A percentile compares a stretch with the other conserved stretches of the same genome.
Evolutionary conservation across 306 rosid species (phyloP).

Genomic region (Oemleria cerasiformis): DNA sequence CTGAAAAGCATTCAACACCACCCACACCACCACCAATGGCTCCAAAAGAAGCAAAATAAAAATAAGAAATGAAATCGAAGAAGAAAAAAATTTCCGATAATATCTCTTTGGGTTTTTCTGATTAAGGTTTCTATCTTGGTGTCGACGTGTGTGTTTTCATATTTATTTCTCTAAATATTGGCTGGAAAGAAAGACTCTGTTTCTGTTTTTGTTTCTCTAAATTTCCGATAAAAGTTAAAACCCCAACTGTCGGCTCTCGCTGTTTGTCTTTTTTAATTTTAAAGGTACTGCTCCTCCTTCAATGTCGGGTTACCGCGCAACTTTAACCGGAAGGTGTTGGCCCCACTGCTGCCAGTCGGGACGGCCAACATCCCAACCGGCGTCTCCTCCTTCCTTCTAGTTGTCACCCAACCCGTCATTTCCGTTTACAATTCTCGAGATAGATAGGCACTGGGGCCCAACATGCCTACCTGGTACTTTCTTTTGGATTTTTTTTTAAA

Average conservation of each 20-base stretch:
- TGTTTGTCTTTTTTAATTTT: not conserved
- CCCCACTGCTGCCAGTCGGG: not conserved
- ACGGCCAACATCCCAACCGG: not conserved
- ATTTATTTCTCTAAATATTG: not conserved
- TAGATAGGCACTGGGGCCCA: not conserved
- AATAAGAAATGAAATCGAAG: not conserved
- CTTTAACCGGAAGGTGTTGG: conserved; percentile 6
- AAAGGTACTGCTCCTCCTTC: conserved; percentile 29
- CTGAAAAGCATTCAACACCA: conserved; percentile 7
- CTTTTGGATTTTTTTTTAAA: not conserved
- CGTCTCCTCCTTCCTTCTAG: not conserved
- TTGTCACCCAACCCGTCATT: not conserved
- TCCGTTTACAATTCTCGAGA: not conserved
- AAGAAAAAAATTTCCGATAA: not conserved
- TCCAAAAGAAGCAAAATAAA: conserved; percentile 1
- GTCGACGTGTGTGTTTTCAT: conserved; percentile 1
- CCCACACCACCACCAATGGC: conserved; percentile 19
- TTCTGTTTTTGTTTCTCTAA: not conserved
- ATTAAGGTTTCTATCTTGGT: not conserved
- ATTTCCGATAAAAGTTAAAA: conserved; percentile 15
- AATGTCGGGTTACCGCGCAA: conserved; percentile 64
- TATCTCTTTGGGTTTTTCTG: conserved; percentile 7
- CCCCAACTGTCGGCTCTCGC: conserved; percentile 27
- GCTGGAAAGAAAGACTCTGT: not conserved
- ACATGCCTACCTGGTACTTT: not conserved